These are phyloP conservation scores for Solanum phureja DNA, from an alignment of 257 asterid species.

Conservation along the genomic window DNA sequence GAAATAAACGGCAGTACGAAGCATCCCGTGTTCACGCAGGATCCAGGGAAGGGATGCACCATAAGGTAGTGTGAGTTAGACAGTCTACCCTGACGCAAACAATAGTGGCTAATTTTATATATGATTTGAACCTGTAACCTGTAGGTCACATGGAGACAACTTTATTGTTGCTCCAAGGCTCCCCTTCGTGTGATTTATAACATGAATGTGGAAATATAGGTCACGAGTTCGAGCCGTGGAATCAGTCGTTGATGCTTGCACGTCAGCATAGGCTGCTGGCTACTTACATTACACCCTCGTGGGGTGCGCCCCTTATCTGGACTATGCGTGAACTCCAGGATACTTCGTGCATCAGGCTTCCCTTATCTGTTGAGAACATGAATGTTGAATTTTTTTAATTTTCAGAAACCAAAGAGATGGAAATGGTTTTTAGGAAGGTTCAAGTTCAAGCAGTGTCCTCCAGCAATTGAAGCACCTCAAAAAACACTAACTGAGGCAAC, in stretches of 20 bases:
- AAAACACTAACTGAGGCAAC: slow-evolving; percentile 42
- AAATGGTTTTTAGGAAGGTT: slow-evolving; percentile 46
- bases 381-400: neutral
- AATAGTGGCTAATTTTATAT: neutral
- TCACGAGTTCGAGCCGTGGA: neutral
- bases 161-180: neutral
- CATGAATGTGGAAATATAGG: neutral
- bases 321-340: neutral
- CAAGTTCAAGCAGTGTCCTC: slow-evolving; percentile 37
- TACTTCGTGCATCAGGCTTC: neutral
- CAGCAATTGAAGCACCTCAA: slow-evolving; percentile 47
- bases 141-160: neutral
- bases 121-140: neutral
- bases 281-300: neutral
- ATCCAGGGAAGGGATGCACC: neutral
- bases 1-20: neutral
- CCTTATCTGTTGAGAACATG: neutral
- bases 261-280: neutral
- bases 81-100: neutral
- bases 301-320: neutral
- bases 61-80: neutral
- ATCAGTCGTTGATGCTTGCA: neutral
- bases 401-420: slow-evolving; percentile 51
- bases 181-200: neutral
- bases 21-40: neutral